Base-by-base conservation (phyloP, 2,329 filamentous ascomycete species). In the Claviceps monticola region DNA sequence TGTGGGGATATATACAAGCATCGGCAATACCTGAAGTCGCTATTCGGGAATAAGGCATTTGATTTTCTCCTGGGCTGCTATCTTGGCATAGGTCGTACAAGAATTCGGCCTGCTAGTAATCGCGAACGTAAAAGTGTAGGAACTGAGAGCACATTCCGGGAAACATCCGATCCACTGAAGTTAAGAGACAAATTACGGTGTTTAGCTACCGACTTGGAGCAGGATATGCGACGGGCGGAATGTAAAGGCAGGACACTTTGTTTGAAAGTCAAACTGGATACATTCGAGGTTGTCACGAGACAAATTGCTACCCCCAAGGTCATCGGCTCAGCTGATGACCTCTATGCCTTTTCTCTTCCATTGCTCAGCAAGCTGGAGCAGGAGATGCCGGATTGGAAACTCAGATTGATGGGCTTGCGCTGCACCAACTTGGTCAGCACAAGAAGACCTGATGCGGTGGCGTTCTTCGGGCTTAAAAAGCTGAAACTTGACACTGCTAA, bases 101-200 rank as follows among this genome's bases (percentile, higher is more conserved):
- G 78, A 43, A 79, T 97, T 4, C 85, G 91, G 54, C 91, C 90
- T 0, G 86, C 86, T 0, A 89, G 94, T 60, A 88, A 91, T 52
- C 88, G 89, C 58, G 88, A 95, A 63, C 80, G 93, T 16, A 97
- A 97, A 65, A 94, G 88, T 57, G 86, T 97, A 1, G 91, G 93
- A 17, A 96, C 90, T 0, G 93, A 98, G 66, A 86, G 84, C 55
- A 97, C 91, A 0, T 98, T 98, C 60, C 73, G 78, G 41, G 90
- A 96, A 48, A 80, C 95, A 61, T 79, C 78, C 2, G 82, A 84
- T 50, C 79, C 83, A 14, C 66, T 69, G 0, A 78, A 83, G 53
- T 71, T 97, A 3, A 76, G 84, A 19, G 81, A 83, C 16, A 94
- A 95, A 64, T 75, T 98, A 5, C 77, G 81, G n/a, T 77, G 75